Evolutionary conservation across 345 rosid genomes (phyloP), one percentile per base, ranked within the genome.

Genomic region (Hibiscus syriacus): DNA sequence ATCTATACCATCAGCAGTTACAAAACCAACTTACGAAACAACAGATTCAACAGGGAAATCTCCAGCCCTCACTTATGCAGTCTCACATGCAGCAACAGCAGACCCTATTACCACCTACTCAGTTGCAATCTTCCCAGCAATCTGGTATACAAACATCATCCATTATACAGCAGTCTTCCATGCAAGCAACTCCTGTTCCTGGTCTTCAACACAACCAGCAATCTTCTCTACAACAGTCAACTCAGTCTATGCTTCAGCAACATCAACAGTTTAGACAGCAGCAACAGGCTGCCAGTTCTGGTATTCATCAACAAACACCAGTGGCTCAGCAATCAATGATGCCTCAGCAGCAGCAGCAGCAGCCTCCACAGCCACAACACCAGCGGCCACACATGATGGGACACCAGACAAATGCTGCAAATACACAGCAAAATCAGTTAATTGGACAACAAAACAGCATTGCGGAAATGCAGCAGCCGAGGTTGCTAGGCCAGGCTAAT

Each of bases 401-500:
- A 55, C 96, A 89, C 69, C 91, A 79, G 67, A 50, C 85, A 53
- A 85, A 82, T 79, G 68, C 77, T 59, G 66, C 81, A 50, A 83
- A 80, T 27, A 79, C 86, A 76, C 94, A 82, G 74, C 97, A 78
- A 72, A 86, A 77, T 75, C 96, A 87, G 76, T 76, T 82, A 70
- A 82, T 79, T 52, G 84, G 85, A 34, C 94, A 88, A 73, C 90
- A 85, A 66, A 84, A 77, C 75, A 77, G 64, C 73, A 80, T 83
- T 34, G 90, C 88, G 62, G 97, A 90, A 70, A 70, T 85, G 87
- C 98, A 92, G 83, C 97, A 87, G 67, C 88, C 80, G 74, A 89
- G 96, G 67, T 72, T 86, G 82, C 61, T 86, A 17, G 80, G 77
- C 80, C 99, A 87, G 73, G 95, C 90, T 75, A 89, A 82, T 79